Evolutionary conservation across 1,284 basidiomycete genomes (phyloP), one percentile per base, ranked within the genome.

Genomic region (Apiotrichum brassicae): DNA sequence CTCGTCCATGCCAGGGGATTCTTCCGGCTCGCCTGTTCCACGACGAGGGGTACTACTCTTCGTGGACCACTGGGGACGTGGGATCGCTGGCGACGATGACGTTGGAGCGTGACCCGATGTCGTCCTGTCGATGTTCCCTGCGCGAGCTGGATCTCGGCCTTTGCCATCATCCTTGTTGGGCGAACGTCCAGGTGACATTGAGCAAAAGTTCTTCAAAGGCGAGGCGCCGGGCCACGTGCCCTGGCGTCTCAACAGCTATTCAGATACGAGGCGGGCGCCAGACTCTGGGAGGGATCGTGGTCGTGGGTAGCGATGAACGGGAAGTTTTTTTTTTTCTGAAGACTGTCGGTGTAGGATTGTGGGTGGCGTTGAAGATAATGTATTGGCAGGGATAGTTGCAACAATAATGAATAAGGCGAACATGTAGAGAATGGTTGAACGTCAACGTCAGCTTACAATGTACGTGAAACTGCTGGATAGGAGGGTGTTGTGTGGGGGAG

Each of bases 1-100:
- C 43, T 56, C 47, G 22, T 40, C 42, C 40, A 40, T 36, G n/a
- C 37, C 41, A 23, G 43, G 39, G 18, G 38, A 30, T 30, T 14
- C 24, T 22, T 30, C 40, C 3, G 39, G 22, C 7, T 34, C 41
- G 13, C 41, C 41, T 26, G 25, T 16, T 9, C 19, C 13, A 19
- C 18, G 18, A 22, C 37, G 20, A 13, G 22, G 22, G 14, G 14
- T 30, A 8, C 18, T 42, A 19, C 40, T 25, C 8, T 25, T 19
- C 9, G 40, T 42, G 7, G 40, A 30, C 40, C 40, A 42, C 1
- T 30, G 26, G 5, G 40, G 40, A 12, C 28, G 25, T 12, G 26
- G 4, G 5, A n/a, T 16, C 13, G 37, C 14, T 25, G 25, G 25
- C 9, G 23, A 24, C 37, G 37, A n/a, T 4, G 38, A 25, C 38